Evolutionary conservation across 345 rosid species (phyloP), one percentile per base, ranked within the genome.

Genomic region (Brassica rapa): DNA sequence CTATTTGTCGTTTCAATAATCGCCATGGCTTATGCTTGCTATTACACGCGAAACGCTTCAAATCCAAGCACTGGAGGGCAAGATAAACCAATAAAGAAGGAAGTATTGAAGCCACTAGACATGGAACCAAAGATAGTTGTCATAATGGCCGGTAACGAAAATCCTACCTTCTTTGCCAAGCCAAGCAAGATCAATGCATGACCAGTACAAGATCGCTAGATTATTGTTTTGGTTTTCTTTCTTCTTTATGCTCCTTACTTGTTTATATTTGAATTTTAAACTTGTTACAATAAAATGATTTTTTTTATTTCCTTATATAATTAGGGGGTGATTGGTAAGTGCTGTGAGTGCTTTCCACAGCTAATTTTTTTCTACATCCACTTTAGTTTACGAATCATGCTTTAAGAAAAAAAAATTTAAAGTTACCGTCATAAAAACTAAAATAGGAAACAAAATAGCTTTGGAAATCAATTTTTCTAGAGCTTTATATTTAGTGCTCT

Each of bases 91-190:
- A 53, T 16, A 3, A 74, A 72, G 33, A 78, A 41, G 24, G 69
- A 43, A n/a, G 67, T 68, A 55, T 29, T 76, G 81, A 65, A 56
- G 70, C 74, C 80, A 60, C 39, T 39, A 41, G 91, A 90, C 32
- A 84, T 82, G 87, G 93, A 88, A 76, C 90, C 90, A 4, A 86
- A 86, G 85, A 83, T 90, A 72, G 93, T 86, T 19, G 93, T 90
- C 60, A 81, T 90, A 62, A 87, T 90, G 95, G 85, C 95, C 12
- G 91, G 93, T 39, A 86, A 90, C 69, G 76, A 82, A 16, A 82
- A 71, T 33, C 93, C 95, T 25, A 87, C 87, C 6, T 87, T 69
- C 84, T 78, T 90, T 55, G 95, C 93, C 10, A 81, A 82, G 69
- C 93, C 83, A 80, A 8, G 67, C 14, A 74, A 80, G 51, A 68